These are phyloP conservation scores for Arthrobotrys conoides DNA, from an alignment of 2,329 filamentous ascomycete genomes.

Conservation along the genomic window DNA sequence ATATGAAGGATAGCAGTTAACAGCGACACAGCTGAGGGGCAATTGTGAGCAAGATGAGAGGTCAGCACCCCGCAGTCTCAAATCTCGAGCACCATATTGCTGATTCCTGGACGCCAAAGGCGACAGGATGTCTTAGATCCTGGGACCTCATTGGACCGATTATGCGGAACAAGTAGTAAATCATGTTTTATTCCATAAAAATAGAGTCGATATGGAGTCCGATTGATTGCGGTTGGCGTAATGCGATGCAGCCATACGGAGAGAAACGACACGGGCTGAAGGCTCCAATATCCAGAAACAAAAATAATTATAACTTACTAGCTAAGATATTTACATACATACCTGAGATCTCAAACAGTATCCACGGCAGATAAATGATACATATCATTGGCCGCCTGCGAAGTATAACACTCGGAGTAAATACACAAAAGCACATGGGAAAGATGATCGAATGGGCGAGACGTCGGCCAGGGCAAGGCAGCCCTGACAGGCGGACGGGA, in stretches of 20 bases:
- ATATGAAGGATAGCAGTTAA: conserved; percentile 17
- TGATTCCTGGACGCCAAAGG: conserved; percentile 52
- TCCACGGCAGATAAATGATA: conserved; percentile 30
- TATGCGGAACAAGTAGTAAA: conserved; percentile 36
- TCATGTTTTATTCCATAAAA: conserved; percentile 50
- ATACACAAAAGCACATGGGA: conserved; percentile 44
- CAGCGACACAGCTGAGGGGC: conserved; percentile 34
- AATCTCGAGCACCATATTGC: background rate
- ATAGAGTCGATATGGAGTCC: conserved; percentile 44
- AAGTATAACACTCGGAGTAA: conserved; percentile 46
- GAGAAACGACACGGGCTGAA: conserved; percentile 25
- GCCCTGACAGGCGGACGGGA: conserved; percentile 23
- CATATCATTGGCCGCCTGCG: conserved; percentile 29
- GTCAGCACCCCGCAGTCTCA: conserved; percentile 55
- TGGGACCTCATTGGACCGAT: conserved; percentile 29
- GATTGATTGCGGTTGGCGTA: conserved; percentile 31
- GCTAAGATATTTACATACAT: conserved; percentile 8
- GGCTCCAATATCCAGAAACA: conserved; percentile 33
- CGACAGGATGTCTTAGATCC: conserved; percentile 54
- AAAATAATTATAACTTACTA: too few relatives aligned
- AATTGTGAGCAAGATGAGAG: conserved; percentile 23
- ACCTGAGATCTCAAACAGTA: conserved; percentile 42
- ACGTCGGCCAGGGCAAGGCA: conserved; percentile 46
- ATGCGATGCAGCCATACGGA: conserved; percentile 43
- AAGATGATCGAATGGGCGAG: conserved; percentile 42